Percentiles rank a stretch among this genome's conserved stretches.
phyloP scores from a whole-genome alignment of 331 rosid species.

The Acacia pycnantha region DNA sequence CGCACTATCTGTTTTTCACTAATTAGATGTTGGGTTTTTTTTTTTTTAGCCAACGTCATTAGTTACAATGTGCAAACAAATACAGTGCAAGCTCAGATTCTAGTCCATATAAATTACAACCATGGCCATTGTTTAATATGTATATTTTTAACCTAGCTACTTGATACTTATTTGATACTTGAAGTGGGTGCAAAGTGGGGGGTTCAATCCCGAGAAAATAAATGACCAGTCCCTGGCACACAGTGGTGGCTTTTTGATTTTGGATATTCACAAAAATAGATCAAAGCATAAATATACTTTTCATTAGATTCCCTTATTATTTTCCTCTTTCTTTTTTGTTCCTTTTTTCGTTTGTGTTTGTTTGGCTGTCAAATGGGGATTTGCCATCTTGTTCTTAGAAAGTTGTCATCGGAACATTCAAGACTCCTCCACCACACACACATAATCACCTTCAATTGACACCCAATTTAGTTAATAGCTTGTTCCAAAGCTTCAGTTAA shows the following conservation, averaged over 20 bases:
- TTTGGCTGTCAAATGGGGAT: neutral
- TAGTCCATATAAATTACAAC: neutral
- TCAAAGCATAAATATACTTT: neutral
- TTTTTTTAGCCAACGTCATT: neutral
- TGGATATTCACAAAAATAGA: constrained; percentile 1
- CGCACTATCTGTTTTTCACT: neutral
- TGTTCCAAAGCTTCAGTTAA: neutral
- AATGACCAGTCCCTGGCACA: neutral
- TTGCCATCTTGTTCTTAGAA: neutral
- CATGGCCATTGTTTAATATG: neutral
- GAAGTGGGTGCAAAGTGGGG: constrained; percentile 49
- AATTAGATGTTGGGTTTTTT: neutral
- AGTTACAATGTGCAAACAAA: neutral
- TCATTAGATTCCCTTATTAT: neutral
- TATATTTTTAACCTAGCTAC: too few relatives aligned
- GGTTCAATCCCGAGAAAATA: constrained; percentile 61
- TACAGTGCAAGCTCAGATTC: neutral
- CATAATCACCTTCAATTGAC: neutral
- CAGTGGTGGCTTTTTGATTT: neutral
- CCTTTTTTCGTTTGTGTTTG: neutral
- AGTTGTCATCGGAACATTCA: neutral
- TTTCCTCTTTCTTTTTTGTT: neutral
- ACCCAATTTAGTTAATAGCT: neutral
- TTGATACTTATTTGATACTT: constrained; percentile 37
- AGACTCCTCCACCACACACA: neutral